These are phyloP conservation scores for Penicillium paxilli DNA, from an alignment of 495 filamentous ascomycete species.

Conservation along the genomic window DNA sequence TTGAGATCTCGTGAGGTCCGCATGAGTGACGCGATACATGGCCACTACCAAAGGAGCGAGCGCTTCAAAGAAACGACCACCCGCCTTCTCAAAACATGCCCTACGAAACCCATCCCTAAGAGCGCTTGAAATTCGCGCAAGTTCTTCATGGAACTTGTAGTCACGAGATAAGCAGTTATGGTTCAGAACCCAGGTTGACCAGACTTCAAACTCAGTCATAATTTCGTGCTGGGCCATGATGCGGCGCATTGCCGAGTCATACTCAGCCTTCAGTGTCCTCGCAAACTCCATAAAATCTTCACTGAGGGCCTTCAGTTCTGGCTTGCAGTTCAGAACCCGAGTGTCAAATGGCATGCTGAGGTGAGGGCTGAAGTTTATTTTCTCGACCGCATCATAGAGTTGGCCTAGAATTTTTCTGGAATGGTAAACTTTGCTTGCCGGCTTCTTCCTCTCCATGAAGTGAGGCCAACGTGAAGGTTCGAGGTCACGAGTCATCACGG, in stretches of 20 bases:
- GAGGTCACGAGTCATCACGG: slow-evolving; percentile 62
- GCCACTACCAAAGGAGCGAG: slow-evolving; percentile 76
- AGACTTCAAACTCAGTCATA: slow-evolving; percentile 87
- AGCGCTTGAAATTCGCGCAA: slow-evolving; percentile 61
- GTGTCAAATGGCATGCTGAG: slow-evolving; percentile 72
- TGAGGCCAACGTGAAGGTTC: slow-evolving; percentile 71
- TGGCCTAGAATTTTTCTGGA: slow-evolving; percentile 77
- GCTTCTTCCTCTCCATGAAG: slow-evolving; percentile 78
- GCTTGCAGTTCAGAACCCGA: slow-evolving; percentile 66
- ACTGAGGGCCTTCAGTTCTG: slow-evolving; percentile 39
- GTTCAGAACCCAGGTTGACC: slow-evolving; percentile 76
- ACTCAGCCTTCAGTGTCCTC: slow-evolving; percentile 67
- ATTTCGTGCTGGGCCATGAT: slow-evolving; percentile 88
- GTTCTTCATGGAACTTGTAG: slow-evolving; percentile 84
- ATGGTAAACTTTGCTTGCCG: slow-evolving; percentile 55
- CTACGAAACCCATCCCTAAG: slow-evolving; percentile 68
- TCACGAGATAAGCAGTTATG: slow-evolving; percentile 65
- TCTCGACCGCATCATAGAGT: slow-evolving; percentile 73
- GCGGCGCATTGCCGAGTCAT: slow-evolving; percentile 74
- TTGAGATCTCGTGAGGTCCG: slow-evolving; percentile 62
- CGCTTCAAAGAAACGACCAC: slow-evolving; percentile 54
- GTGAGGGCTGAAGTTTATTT: slow-evolving; percentile 68
- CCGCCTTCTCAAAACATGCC: slow-evolving; percentile 62
- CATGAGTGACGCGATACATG: slow-evolving; percentile 80
- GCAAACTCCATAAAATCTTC: slow-evolving; percentile 57